Evolutionary conservation across 2,329 filamentous ascomycete genomes (phyloP).

Genomic region (Aspergillus fumigatiaffinis): DNA sequence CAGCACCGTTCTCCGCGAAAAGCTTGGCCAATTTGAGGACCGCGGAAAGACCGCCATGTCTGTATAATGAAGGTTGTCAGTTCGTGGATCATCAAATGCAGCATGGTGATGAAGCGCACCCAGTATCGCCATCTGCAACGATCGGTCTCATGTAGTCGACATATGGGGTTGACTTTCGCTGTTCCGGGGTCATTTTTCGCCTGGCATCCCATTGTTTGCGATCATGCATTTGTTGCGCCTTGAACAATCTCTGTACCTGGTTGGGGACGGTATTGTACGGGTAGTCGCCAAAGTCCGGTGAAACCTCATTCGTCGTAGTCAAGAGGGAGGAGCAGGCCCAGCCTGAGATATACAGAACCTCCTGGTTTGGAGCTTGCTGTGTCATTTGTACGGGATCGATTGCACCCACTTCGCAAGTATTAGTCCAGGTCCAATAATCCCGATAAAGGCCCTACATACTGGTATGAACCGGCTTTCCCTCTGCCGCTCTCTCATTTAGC

Average conservation of each 20-base stretch:
- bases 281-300: conserved; percentile 96
- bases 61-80: conserved; percentile 17
- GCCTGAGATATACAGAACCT: conserved; percentile 91
- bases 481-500: conserved; percentile 69
- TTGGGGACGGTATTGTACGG: conserved; percentile 99
- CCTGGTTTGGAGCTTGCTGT: conserved; percentile 92
- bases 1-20: conserved; percentile 94
- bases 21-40: conserved; percentile 96
- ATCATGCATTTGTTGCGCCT: conserved; percentile 95
- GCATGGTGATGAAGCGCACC: conserved; percentile 36
- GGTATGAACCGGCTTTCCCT: conserved; percentile 87
- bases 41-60: conserved; percentile 85
- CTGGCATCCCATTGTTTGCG: conserved; percentile 89
- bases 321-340: conserved; percentile 96
- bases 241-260: conserved; percentile 92
- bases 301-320: conserved; percentile 94
- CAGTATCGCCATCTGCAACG: conserved; percentile 92
- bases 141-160: conserved; percentile 92
- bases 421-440: conserved; percentile 2
- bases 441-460: conserved; percentile 49
- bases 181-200: conserved; percentile 68
- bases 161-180: conserved; percentile 75
- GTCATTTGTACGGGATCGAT: conserved; percentile 99
- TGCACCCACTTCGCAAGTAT: conserved; percentile 71
- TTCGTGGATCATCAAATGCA: neutral